phyloP scores from a whole-genome alignment of 805 yeast species.

The Yarrowia divulgata region DNA sequence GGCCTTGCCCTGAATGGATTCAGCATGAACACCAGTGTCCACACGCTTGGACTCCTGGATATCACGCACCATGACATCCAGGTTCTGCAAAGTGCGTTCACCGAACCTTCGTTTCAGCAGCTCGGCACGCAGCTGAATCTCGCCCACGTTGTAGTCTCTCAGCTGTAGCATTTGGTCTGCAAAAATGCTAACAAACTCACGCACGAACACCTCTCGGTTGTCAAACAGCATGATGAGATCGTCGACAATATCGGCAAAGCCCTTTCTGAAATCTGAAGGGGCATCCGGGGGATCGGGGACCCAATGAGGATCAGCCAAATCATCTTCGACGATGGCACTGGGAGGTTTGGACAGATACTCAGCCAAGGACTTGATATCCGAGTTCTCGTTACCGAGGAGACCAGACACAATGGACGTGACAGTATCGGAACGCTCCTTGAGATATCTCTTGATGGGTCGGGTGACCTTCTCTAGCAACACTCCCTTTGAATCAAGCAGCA shows the following conservation, averaged over 20 bases:
- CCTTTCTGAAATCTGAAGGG: slow-evolving; percentile 77
- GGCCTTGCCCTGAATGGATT: slow-evolving; percentile 42
- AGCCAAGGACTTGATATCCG: slow-evolving; percentile 61
- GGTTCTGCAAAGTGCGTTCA: slow-evolving; percentile 65
- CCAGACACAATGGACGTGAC: slow-evolving; percentile 75
- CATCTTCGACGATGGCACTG: slow-evolving; percentile 49
- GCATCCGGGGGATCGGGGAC: slow-evolving; percentile 89
- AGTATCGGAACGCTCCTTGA: slow-evolving; percentile 77
- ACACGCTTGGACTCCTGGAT: slow-evolving; percentile 62
- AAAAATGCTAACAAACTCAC: slow-evolving; percentile 68
- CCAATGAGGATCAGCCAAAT: slow-evolving; percentile 66
- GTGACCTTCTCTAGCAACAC: slow-evolving; percentile 80
- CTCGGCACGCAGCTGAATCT: slow-evolving; percentile 55
- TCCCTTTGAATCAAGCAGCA: slow-evolving; percentile 85
- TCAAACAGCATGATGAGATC: slow-evolving; percentile 76
- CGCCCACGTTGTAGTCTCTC: slow-evolving; percentile 44
- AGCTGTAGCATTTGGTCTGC: slow-evolving; percentile 62
- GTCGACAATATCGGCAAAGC: slow-evolving; percentile 68
- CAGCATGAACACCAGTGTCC: slow-evolving; percentile 53
- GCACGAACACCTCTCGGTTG: slow-evolving; percentile 67
- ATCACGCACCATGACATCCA: slow-evolving; percentile 87
- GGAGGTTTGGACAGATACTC: slow-evolving; percentile 55
- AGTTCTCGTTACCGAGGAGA: slow-evolving; percentile 57
- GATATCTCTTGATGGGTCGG: slow-evolving; percentile 73
- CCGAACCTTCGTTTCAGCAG: slow-evolving; percentile 71